Conservation (phyloP, 345 rosid species). For the Corchorus capsularis region DNA sequence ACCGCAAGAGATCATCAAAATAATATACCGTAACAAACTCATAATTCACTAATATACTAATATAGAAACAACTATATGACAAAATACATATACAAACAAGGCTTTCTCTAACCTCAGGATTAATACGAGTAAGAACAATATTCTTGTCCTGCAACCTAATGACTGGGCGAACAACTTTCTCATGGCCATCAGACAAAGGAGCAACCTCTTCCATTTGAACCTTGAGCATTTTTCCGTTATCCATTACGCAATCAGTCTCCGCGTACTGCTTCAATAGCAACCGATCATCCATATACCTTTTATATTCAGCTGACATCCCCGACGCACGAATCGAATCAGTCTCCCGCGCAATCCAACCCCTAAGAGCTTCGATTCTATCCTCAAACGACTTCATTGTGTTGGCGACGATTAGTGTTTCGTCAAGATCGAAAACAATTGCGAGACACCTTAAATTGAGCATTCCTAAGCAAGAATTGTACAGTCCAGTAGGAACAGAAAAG, state of each 20-base stretch:
- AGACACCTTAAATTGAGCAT: conserved; percentile 86
- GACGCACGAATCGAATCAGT: conserved; percentile 55
- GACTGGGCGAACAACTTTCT: conserved; percentile 78
- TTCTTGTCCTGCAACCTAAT: conserved; percentile 82
- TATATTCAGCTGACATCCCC: conserved; percentile 82
- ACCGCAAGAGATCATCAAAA: not conserved
- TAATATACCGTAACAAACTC: not conserved
- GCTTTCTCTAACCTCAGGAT: conserved; percentile 73
- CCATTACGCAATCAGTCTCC: conserved; percentile 69
- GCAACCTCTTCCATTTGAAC: conserved; percentile 86
- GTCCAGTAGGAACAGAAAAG: conserved; percentile 68
- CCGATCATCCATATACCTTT: conserved; percentile 76
- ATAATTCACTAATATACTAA: not conserved
- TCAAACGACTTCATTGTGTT: conserved; percentile 96
- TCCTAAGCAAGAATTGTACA: conserved; percentile 73
- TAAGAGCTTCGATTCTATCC: conserved; percentile 79
- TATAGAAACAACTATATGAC: conserved; percentile 14
- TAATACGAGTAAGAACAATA: conserved; percentile 87
- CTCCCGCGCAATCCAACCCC: conserved; percentile 81
- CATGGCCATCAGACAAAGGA: conserved; percentile 55
- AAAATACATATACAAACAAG: conserved; percentile 8
- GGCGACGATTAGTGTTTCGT: conserved; percentile 95
- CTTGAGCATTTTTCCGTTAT: conserved; percentile 68
- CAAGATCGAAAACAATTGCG: conserved; percentile 93
- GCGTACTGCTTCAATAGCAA: conserved; percentile 77